Evolutionary conservation across 1,284 basidiomycete species (phyloP).

Genomic region (Malassezia equina): DNA sequence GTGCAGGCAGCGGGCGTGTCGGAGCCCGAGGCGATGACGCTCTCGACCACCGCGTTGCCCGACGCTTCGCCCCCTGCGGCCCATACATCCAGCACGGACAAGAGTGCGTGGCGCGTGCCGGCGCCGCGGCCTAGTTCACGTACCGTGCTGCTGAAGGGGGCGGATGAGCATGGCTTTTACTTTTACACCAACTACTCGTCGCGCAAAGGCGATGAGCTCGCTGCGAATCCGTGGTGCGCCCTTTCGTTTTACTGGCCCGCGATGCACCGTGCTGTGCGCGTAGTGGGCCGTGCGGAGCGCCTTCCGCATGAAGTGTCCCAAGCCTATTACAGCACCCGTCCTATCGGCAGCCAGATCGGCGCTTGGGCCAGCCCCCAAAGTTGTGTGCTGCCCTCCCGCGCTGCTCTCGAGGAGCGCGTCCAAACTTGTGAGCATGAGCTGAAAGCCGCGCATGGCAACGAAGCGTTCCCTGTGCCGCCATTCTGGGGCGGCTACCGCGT

Average conservation of each 20-base stretch:
- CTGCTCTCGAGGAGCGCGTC: conserved; percentile 56
- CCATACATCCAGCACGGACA: neutral
- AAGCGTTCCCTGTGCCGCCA: conserved; percentile 63
- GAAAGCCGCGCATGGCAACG: conserved; percentile 54
- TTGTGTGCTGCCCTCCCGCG: conserved; percentile 61
- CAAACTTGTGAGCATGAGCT: conserved; percentile 54
- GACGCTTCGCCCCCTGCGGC: conserved; percentile 10
- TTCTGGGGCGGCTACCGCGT: conserved; percentile 96
- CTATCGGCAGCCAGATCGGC: conserved; percentile 71
- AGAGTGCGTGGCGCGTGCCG: conserved; percentile 1
- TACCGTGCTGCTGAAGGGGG: conserved; percentile 81
- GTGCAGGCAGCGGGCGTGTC: conserved; percentile 28
- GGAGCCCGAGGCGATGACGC: conserved; percentile 45
- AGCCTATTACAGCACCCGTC: conserved; percentile 73
- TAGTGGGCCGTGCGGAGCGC: conserved; percentile 74
- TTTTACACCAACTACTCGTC: conserved; percentile 95
- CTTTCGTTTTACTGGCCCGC: conserved; percentile 87
- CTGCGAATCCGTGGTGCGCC: conserved; percentile 59
- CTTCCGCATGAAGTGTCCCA: conserved; percentile 62
- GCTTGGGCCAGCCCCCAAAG: conserved; percentile 90
- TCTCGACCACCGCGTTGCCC: conserved; percentile 28
- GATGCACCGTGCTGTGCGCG: conserved; percentile 68
- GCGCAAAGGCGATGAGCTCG: conserved; percentile 74
- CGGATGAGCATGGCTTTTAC: conserved; percentile 60
- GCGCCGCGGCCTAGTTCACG: conserved; percentile 61